Evolutionary conservation across 2,329 filamentous ascomycete genomes (phyloP).

Genomic region (Talaromyces rugulosus): DNA sequence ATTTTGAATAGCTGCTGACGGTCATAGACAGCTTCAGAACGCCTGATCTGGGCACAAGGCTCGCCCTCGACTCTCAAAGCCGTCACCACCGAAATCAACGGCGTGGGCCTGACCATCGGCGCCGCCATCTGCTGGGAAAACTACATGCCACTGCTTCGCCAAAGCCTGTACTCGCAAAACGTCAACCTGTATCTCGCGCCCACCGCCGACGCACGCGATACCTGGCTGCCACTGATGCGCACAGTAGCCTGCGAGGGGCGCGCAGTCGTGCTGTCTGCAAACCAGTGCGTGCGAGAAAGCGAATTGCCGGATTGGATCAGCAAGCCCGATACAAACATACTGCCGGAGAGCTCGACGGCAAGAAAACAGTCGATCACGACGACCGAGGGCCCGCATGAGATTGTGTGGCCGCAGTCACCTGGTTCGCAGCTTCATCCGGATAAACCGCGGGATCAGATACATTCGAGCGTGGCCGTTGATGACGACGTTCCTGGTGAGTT

Average conservation of each 20-base stretch:
- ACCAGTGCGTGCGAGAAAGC: constrained; percentile 68
- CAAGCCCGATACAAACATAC: background rate
- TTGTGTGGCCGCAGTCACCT: constrained; percentile 36
- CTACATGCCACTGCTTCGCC: constrained; percentile 86
- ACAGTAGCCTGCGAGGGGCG: constrained; percentile 78
- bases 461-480: constrained; percentile 7
- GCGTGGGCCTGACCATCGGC: constrained; percentile 73
- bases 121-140: constrained; percentile 96
- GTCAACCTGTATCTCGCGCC: constrained; percentile 89
- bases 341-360: background rate
- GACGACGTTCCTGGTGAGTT: constrained; percentile 3
- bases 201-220: constrained; percentile 77
- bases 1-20: background rate
- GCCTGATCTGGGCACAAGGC: constrained; percentile 85
- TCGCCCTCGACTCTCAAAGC: constrained; percentile 73
- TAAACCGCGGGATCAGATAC: constrained; percentile 15
- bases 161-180: constrained; percentile 82
- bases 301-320: constrained; percentile 57
- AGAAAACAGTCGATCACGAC: constrained; percentile 26
- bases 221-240: constrained; percentile 78
- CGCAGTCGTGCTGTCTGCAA: constrained; percentile 79
- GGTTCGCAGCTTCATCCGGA: constrained; percentile 13
- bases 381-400: constrained; percentile 43
- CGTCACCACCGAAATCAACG: constrained; percentile 73
- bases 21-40: constrained; percentile 69